phyloP scores from a whole-genome alignment of 2,329 filamentous ascomycete species.

The Anisogramma anomala region DNA sequence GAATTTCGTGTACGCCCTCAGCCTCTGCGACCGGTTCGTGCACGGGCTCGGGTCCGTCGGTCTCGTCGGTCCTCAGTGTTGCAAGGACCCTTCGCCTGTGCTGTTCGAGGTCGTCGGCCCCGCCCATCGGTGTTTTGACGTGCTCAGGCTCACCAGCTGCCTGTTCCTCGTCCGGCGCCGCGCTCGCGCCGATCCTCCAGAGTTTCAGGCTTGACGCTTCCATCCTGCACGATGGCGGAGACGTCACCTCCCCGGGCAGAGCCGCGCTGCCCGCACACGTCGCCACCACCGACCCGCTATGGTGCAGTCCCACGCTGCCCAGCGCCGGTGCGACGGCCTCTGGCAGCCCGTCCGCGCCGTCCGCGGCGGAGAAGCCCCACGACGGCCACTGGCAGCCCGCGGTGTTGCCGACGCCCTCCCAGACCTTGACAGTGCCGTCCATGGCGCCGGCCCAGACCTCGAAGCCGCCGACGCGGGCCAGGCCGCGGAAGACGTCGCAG shows the following conservation, averaged over 20 bases:
- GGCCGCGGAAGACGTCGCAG: constrained; percentile 41
- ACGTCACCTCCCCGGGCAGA: constrained; percentile 14
- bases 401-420: constrained; percentile 41
- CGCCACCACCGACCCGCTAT: constrained; percentile 42
- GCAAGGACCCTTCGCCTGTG: neutral
- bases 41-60: neutral
- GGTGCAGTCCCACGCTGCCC: constrained; percentile 39
- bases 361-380: constrained; percentile 36
- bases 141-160: neutral
- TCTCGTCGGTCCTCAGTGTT: neutral
- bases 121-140: neutral
- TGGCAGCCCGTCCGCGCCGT: constrained; percentile 22
- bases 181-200: constrained; percentile 27
- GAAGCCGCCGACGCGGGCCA: constrained; percentile 29
- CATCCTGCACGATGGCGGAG: constrained; percentile 4
- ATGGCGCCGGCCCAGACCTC: constrained; percentile 52
- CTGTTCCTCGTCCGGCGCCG: neutral
- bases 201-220: constrained; percentile 35
- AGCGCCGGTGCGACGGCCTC: constrained; percentile 24
- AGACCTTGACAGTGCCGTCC: constrained; percentile 44
- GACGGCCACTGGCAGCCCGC: constrained; percentile 33
- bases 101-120: constrained; percentile 5
- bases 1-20: too few species aligned
- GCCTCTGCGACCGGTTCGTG: neutral
- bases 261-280: constrained; percentile 47